Evolutionary conservation across 345 rosid species (phyloP).

Genomic region (Linum lewisii): DNA sequence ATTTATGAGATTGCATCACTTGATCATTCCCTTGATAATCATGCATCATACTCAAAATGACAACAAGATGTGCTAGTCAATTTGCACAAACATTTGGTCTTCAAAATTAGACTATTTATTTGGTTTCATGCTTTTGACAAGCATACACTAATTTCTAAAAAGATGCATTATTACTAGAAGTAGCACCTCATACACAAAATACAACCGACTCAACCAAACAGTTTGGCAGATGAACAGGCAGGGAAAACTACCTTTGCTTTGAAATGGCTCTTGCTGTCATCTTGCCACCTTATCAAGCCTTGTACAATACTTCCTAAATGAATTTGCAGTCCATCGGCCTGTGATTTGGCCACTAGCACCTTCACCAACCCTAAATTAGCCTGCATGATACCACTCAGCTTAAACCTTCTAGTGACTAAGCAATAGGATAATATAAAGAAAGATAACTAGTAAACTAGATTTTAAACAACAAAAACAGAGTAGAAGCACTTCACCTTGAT

Average conservation of each 20-base stretch:
- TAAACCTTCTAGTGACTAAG: neutral
- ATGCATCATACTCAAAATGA: neutral
- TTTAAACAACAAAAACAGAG: neutral
- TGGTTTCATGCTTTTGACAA: no score
- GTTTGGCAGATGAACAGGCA: neutral
- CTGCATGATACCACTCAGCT: constrained; percentile 35
- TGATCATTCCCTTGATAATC: neutral
- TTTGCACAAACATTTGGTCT: no score
- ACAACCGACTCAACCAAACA: neutral
- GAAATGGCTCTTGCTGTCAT: constrained; percentile 68
- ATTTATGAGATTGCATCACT: neutral
- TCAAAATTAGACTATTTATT: no score
- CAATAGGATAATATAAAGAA: constrained; percentile 3
- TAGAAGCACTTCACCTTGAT: constrained; percentile 43
- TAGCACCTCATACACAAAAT: neutral
- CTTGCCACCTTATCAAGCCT: constrained; percentile 86
- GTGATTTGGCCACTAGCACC: constrained; percentile 90
- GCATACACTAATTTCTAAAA: neutral
- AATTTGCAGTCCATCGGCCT: constrained; percentile 60
- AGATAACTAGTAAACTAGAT: neutral
- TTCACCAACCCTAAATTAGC: constrained; percentile 87
- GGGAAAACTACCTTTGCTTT: constrained; percentile 81
- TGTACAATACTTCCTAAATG: constrained; percentile 67
- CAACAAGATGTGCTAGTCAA: neutral
- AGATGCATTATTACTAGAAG: neutral